A percentile compares a stretch with the other conserved stretches of the same genome.
phyloP scores from a whole-genome alignment of 768 basidiomycete genomes.

The Cystofilobasidium capitatum region DNA sequence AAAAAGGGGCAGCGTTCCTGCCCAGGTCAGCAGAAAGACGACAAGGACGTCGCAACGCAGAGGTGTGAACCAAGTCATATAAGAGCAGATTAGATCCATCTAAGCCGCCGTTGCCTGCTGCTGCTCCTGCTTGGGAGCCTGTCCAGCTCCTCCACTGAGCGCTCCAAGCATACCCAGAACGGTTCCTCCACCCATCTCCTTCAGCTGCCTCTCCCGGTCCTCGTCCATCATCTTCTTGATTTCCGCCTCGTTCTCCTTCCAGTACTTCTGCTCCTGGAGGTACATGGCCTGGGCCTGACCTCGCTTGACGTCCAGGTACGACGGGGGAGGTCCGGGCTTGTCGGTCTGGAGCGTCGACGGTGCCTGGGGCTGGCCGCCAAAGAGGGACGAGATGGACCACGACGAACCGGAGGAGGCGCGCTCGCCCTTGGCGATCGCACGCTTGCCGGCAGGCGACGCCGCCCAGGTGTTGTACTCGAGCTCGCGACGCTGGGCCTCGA shows the following conservation, averaged over 20 bases:
- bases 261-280: conserved; percentile 49
- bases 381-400: conserved; percentile 10
- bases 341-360: neutral
- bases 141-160: conserved; percentile 13
- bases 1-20: too few relatives aligned
- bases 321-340: conserved; percentile 22
- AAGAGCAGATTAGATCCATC: too few relatives aligned
- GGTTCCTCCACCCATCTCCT: conserved; percentile 42
- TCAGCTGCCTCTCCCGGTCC: conserved; percentile 46
- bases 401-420: neutral
- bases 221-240: conserved; percentile 50
- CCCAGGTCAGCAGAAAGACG: too few relatives aligned
- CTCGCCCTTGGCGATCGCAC: conserved; percentile 21
- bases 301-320: conserved; percentile 50
- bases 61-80: too few relatives aligned
- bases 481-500: conserved; percentile 52
- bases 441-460: conserved; percentile 13
- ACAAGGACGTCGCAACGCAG: too few relatives aligned
- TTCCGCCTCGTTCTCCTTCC: conserved; percentile 47
- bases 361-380: conserved; percentile 8
- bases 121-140: neutral
- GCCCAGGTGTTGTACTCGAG: conserved; percentile 25
- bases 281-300: conserved; percentile 48
- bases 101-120: neutral
- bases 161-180: conserved; percentile 17